Evolutionary conservation across 129 eudicot species (phyloP), one percentile per base, ranked within the genome.

Genomic region (Kitagawia praeruptora): DNA sequence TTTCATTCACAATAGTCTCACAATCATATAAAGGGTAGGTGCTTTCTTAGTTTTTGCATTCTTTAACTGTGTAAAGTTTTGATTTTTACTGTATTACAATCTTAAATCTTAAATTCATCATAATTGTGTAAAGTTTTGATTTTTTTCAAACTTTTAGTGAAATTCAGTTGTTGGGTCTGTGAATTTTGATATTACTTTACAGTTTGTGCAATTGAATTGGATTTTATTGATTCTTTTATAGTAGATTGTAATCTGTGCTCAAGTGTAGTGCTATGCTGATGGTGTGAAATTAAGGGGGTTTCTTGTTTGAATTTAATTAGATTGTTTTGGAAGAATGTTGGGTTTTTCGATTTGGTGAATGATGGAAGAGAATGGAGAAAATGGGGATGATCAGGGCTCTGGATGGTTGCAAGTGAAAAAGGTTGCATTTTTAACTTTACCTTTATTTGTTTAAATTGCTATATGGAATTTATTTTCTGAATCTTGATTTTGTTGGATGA

Each of bases 351-450:
- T 34, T 67, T 27, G 21, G 34, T 66, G 18, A 25, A 66, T n/a
- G 85, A 92, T 90, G 87, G 98, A 91, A 67, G 84, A 51, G 75
- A 77, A 82, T 84, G 95, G 80, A 83, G 89, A 83, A 71, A 89
- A 79, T 47, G 87, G 80, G 71, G 97, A 93, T 88, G 97, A 91
- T 88, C 96, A 93, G 80, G 92, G 93, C 48, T 89, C 96, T 76
- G 98, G 98, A 82, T 93, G 98, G 98, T 86, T 93, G 89, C 93
- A 89, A 88, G 98, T 93, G 73, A 93, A 93, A 88, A 93, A 93
- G 97, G 98, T 93, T 73, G 51, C 25, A 16, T 18, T 80, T 81
- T 78, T 78, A 79, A 31, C 38, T 41, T 70, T 53, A 2, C 49
- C 13, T 48, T 79, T 82, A 3, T 21, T 71, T 53, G 6, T 39